Conservation (phyloP, 345 rosid species). For the Raphanus sativus region DNA sequence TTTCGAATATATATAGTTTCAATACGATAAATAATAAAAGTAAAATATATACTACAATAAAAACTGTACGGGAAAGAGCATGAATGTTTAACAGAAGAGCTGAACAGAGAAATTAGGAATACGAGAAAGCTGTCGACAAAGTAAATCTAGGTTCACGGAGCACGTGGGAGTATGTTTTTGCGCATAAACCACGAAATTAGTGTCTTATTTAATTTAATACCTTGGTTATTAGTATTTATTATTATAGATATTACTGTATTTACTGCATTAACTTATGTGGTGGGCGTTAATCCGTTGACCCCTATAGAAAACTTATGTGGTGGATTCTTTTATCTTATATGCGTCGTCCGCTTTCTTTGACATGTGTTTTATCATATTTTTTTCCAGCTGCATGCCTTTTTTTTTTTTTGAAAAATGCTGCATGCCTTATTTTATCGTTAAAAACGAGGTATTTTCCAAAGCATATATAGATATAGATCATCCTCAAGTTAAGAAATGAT, state of each 20-base stretch:
- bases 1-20: neutral
- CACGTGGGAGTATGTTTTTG: constrained; percentile 44
- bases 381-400: neutral
- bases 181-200: constrained; percentile 12
- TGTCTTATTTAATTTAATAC: neutral
- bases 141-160: constrained; percentile 40
- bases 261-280: neutral
- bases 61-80: constrained; percentile 22
- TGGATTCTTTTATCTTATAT: neutral
- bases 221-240: neutral
- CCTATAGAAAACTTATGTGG: neutral
- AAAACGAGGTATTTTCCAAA: neutral
- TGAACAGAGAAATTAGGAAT: constrained; percentile 32
- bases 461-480: neutral
- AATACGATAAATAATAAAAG: neutral
- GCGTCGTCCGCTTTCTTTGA: constrained; percentile 1
- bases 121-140: constrained; percentile 42
- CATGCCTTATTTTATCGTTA: neutral
- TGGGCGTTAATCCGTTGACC: neutral
- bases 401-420: too few relatives aligned
- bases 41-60: neutral
- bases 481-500: neutral
- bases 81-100: constrained; percentile 18
- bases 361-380: neutral
- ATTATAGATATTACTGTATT: neutral